These are phyloP conservation scores for Malus asiatica DNA, from an alignment of 306 rosid genomes.

Conservation along the genomic window DNA sequence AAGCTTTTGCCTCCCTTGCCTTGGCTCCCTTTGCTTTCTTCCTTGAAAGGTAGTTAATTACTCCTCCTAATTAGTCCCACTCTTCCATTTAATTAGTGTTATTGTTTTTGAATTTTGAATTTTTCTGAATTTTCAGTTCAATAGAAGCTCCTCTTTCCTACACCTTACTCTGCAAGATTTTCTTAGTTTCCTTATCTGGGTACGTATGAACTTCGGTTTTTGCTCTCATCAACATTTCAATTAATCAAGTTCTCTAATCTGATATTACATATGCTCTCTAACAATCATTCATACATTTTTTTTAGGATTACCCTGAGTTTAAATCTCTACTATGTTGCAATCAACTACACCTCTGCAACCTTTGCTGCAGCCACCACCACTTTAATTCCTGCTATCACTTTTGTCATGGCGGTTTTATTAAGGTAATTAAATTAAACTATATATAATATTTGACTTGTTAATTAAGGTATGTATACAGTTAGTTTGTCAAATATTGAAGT, in stretches of 20 bases:
- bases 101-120: neutral
- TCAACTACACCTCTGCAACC: slow-evolving; percentile 79
- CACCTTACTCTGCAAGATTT: slow-evolving; percentile 57
- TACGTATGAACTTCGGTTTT: slow-evolving; percentile 14
- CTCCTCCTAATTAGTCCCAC: neutral
- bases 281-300: neutral
- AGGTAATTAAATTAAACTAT: slow-evolving; percentile 30
- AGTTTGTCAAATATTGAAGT: neutral
- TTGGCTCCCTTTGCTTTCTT: slow-evolving; percentile 69
- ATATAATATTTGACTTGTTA: too few species aligned
- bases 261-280: neutral
- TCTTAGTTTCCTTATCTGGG: slow-evolving; percentile 76
- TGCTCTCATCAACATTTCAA: neutral
- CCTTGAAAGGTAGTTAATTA: slow-evolving; percentile 53
- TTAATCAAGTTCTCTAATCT: neutral
- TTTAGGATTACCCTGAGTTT: slow-evolving; percentile 69
- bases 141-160: slow-evolving; percentile 50
- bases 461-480: neutral
- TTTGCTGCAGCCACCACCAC: slow-evolving; percentile 85
- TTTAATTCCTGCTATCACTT: slow-evolving; percentile 75
- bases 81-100: neutral
- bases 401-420: slow-evolving; percentile 53
- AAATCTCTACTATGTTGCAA: slow-evolving; percentile 67
- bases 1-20: slow-evolving; percentile 68
- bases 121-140: slow-evolving; percentile 42